A percentile compares a stretch with the other conserved stretches of the same genome.
Conservation (phyloP, 495 filamentous ascomycete genomes). For the Peziza echinospora region DNA sequence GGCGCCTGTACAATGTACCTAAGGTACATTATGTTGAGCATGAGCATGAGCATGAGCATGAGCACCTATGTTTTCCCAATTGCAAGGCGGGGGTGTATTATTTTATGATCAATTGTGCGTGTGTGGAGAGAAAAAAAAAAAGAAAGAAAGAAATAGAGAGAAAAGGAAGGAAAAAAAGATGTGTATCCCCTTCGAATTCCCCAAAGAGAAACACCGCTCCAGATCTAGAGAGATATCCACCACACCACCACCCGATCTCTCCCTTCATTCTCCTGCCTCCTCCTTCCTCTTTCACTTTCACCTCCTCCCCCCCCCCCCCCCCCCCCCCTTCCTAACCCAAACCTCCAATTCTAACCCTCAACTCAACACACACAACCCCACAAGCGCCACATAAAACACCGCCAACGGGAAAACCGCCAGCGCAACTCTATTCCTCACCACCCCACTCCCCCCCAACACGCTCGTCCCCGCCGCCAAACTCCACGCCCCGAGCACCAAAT, state of each 20-base stretch:
- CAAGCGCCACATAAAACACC: conserved; percentile 86
- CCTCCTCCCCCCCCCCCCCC: background rate
- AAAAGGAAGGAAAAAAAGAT: too few species aligned
- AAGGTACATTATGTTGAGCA: too few species aligned
- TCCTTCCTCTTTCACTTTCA: background rate
- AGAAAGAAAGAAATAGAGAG: too few species aligned
- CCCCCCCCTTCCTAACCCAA: background rate
- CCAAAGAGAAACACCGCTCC: too few species aligned
- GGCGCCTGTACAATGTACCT: too few species aligned
- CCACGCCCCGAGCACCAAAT: conserved; percentile 71
- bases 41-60: too few species aligned
- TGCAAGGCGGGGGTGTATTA: too few species aligned
- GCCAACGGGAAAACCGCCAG: conserved; percentile 88
- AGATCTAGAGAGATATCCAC: too few species aligned
- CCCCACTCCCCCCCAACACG: conserved; percentile 84
- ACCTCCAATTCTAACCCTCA: conserved; percentile 23
- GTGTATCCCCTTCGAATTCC: too few species aligned
- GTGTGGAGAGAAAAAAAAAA: too few species aligned
- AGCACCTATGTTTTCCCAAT: too few species aligned
- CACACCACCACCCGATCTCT: background rate
- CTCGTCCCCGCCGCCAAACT: conserved; percentile 86
- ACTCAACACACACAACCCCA: conserved; percentile 90
- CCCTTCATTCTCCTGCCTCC: background rate
- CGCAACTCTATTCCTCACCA: conserved; percentile 81
- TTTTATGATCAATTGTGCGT: too few species aligned